Evolutionary conservation across 495 filamentous ascomycete genomes (phyloP).

Genomic region (Penicillium cosmopolitanum): DNA sequence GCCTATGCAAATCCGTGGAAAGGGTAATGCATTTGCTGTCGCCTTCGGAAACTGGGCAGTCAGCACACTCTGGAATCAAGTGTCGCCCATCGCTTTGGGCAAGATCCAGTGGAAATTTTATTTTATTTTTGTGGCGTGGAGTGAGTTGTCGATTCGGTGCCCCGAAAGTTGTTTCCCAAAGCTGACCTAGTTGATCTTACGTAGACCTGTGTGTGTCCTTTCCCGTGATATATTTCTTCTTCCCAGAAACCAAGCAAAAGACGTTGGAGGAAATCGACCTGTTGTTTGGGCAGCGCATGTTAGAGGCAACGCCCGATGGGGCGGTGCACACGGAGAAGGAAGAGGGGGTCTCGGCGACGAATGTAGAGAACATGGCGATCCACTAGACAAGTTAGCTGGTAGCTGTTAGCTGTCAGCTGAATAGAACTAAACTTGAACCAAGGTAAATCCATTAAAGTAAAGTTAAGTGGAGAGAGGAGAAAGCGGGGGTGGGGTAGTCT

Average conservation of each 20-base stretch:
- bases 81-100: conserved; percentile 51
- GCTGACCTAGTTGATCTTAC: conserved; percentile 13
- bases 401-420: not conserved
- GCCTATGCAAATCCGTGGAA: conserved; percentile 54
- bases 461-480: conserved; percentile 12
- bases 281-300: conserved; percentile 51
- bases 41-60: conserved; percentile 55
- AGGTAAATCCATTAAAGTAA: conserved; percentile 10
- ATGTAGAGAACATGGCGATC: conserved; percentile 19
- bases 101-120: conserved; percentile 51
- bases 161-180: conserved; percentile 1
- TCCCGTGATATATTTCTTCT: conserved; percentile 54
- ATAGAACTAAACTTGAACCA: not conserved
- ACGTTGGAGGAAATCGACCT: conserved; percentile 61
- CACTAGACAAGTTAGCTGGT: conserved; percentile 3
- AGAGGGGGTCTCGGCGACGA: conserved; percentile 19
- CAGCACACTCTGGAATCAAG: conserved; percentile 53
- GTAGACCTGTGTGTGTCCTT: conserved; percentile 39
- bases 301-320: conserved; percentile 31
- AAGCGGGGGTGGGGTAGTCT: not conserved
- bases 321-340: conserved; percentile 31
- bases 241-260: conserved; percentile 59
- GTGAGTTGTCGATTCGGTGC: conserved; percentile 24
- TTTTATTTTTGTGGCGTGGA: conserved; percentile 48
- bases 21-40: conserved; percentile 52